Conservation (phyloP, 75 land plant genomes). For the Cupressus sempervirens region DNA sequence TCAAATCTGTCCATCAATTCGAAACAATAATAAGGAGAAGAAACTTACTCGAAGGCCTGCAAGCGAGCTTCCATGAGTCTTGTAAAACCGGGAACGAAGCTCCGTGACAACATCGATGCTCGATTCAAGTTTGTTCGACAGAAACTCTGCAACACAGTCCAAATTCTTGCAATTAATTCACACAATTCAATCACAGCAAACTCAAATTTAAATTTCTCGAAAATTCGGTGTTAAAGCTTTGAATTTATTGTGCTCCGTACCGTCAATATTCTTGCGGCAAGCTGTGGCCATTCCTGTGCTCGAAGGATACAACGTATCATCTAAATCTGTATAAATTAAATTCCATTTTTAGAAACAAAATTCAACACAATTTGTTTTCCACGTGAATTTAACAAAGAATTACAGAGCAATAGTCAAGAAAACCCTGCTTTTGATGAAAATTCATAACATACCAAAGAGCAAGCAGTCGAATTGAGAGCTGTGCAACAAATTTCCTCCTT, state of each 20-base stretch:
- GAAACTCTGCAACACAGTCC: slow-evolving; percentile 47
- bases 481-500: background rate
- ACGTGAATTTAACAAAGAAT: background rate
- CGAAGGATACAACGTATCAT: slow-evolving; percentile 70
- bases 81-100: slow-evolving; percentile 59
- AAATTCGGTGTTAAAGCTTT: background rate
- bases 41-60: slow-evolving; percentile 73
- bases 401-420: background rate
- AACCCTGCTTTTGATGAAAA: background rate
- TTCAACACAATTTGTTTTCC: background rate
- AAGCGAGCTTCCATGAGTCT: slow-evolving; percentile 69
- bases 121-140: slow-evolving; percentile 56
- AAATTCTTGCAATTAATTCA: background rate
- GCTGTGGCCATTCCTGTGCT: slow-evolving; percentile 46
- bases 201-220: background rate
- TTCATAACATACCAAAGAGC: slow-evolving; percentile 34
- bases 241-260: slow-evolving; percentile 11
- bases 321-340: slow-evolving; percentile 47
- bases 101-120: slow-evolving; percentile 32
- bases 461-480: slow-evolving; percentile 41
- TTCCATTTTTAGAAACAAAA: background rate
- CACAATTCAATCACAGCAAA: background rate
- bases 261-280: slow-evolving; percentile 55
- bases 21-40: background rate
- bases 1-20: too few relatives aligned